Conservation (phyloP, 1,284 basidiomycete genomes). For the Amylostereum areolatum region DNA sequence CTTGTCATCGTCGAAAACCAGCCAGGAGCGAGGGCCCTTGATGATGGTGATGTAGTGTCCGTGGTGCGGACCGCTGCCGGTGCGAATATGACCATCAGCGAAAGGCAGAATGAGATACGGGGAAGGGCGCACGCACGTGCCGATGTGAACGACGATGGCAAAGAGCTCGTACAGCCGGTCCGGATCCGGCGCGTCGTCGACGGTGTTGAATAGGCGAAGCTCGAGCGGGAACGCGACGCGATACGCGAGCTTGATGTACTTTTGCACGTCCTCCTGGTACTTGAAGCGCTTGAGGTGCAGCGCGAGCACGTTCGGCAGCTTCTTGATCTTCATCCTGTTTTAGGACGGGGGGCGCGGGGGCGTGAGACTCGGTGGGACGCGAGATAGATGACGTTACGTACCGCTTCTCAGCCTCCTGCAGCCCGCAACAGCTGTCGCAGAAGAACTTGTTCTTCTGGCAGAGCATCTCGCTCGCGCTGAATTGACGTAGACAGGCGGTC, state of each 20-base stretch:
- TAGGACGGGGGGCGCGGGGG: not conserved
- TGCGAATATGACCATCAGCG: constrained; percentile 11
- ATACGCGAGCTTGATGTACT: constrained; percentile 92
- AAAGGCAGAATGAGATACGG: constrained; percentile 4
- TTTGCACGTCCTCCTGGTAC: constrained; percentile 85
- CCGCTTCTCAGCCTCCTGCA: constrained; percentile 98
- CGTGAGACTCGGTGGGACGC: not conserved
- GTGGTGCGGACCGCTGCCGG: constrained; percentile 82
- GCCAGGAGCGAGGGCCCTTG: constrained; percentile 81
- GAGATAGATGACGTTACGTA: constrained; percentile 29
- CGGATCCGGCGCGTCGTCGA: constrained; percentile 88
- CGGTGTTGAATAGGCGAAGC: constrained; percentile 93
- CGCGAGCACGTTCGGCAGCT: constrained; percentile 89
- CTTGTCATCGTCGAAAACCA: constrained; percentile 93
- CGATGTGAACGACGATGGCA: constrained; percentile 96
- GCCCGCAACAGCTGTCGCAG: constrained; percentile 92
- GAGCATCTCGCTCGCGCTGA: constrained; percentile 97
- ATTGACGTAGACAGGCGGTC: constrained; percentile 91
- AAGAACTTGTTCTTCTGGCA: constrained; percentile 98
- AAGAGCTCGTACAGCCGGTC: constrained; percentile 91
- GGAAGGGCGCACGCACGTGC: constrained; percentile 65
- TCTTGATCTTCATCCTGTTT: constrained; percentile 94
- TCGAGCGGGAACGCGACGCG: constrained; percentile 95
- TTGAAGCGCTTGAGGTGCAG: constrained; percentile 98
- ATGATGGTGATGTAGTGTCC: constrained; percentile 97